Evolutionary conservation across 2,329 filamentous ascomycete species (phyloP), one percentile per base, ranked within the genome.

Genomic region (Colletotrichum sp.): DNA sequence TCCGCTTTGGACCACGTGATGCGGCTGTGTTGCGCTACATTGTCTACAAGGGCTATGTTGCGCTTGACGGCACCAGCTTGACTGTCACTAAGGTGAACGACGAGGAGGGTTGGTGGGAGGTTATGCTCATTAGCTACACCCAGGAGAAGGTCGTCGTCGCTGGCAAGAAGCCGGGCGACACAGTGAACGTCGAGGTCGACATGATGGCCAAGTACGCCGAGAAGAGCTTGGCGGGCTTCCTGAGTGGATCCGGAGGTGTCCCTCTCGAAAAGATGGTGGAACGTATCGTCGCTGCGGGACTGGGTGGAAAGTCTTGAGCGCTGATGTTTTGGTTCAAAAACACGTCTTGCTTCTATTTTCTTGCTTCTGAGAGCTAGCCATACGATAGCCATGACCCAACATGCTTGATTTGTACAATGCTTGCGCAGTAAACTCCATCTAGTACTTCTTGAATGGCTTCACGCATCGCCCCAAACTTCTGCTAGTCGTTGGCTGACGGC

Each of bases 61-160:
- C 96, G 61, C 91, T 99, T 67, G 97, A 99, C 83, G 97, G 97
- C 6, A 96, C 97, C 29, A 98, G 96, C 83, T 88, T 99, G 88
- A 99, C 97, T 0, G 91, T 99, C 3, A 99, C 96, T 4, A 90
- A 91, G 79, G 96, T 99, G 34, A 87, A 96, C 81, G 96, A 98
- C 84, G 90, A 83, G 6, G 91, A 92, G 79, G 93, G 94, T 57
- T 98, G 95, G 84, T 98, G 93, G 91, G 97, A 99, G 90, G 94
- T 99, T 66, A 99, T 99, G 97, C 89, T 99, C 77, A 98, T 99
- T 84, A 92, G 95, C 11, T 99, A 99, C 85, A 98, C 97, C 13
- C 97, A 99, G 87, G 95, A 96, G 85, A 95, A 95, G 85, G 93
- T 99, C 19, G 94, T 98, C 19, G 92, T 95, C 78, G 95, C 95